A percentile compares a stretch with the other conserved stretches of the same genome.
phyloP scores from a whole-genome alignment of 257 asterid genomes.

The Eucommia ulmoides region DNA sequence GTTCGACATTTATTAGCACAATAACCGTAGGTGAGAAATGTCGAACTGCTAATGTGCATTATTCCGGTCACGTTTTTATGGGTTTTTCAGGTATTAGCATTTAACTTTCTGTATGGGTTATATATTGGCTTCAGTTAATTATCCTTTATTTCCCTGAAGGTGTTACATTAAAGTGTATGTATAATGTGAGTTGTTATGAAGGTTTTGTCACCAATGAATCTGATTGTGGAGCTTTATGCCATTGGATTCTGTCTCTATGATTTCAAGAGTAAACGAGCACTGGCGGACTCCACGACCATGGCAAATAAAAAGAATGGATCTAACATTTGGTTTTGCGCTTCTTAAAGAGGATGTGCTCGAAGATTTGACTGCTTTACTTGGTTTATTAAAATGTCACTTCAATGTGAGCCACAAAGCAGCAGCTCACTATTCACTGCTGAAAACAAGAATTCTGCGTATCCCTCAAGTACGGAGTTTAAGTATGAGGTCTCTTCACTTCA shows the following conservation, averaged over 20 bases:
- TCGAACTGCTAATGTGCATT: no score
- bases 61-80: no score
- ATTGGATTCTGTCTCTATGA: slow-evolving; percentile 43
- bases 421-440: no score
- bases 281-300: slow-evolving; percentile 14
- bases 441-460: no score
- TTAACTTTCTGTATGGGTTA: no score
- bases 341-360: slow-evolving; percentile 32
- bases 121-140: no score
- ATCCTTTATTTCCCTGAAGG: no score
- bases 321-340: slow-evolving; percentile 22
- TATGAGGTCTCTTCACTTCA: no score
- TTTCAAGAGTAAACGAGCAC: slow-evolving; percentile 20
- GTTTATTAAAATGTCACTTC: slow-evolving; percentile 28
- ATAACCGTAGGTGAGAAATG: slow-evolving; percentile 19
- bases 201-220: slow-evolving; percentile 40
- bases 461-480: no score
- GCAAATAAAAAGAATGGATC: slow-evolving; percentile 19
- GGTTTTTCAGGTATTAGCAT: slow-evolving; percentile 46
- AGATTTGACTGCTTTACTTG: slow-evolving; percentile 31
- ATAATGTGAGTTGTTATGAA: no score
- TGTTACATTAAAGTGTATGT: no score
- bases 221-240: slow-evolving; percentile 48
- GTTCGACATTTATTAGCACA: no score
- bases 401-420: slow-evolving; percentile 20